Evolutionary conservation across 2,329 filamentous ascomycete genomes (phyloP).

Genomic region (Pyrenophora seminiperda): DNA sequence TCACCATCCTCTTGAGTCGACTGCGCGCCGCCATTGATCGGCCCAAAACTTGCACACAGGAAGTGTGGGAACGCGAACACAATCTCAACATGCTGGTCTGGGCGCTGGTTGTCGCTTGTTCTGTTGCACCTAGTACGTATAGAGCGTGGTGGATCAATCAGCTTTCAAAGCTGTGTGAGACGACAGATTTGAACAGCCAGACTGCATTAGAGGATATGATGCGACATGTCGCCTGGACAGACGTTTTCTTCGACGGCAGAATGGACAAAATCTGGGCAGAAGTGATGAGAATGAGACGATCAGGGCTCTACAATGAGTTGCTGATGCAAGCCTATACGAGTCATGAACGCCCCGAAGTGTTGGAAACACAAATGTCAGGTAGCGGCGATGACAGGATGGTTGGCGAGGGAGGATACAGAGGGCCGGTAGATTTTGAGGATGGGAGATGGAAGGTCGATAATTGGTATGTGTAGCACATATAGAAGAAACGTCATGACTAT

Average conservation of each 20-base stretch:
- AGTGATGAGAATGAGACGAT: not conserved
- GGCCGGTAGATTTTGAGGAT: not conserved
- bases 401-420: not conserved
- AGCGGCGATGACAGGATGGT: not conserved
- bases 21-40: conserved; percentile 5
- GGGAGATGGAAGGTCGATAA: not conserved
- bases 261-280: conserved; percentile 14
- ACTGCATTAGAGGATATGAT: conserved; percentile 18
- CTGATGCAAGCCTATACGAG: not conserved
- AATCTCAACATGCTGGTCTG: conserved; percentile 31
- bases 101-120: conserved; percentile 26
- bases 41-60: not conserved
- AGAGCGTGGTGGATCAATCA: conserved; percentile 25
- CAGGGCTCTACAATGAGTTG: not conserved
- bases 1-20: conserved; percentile 5
- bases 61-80: conserved; percentile 21
- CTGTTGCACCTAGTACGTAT: conserved; percentile 9
- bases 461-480: not conserved
- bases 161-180: conserved; percentile 18
- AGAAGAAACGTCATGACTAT: not conserved
- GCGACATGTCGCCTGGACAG: conserved; percentile 31
- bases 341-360: not conserved
- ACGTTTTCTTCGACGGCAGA: conserved; percentile 20
- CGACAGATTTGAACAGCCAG: not conserved
- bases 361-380: not conserved